Percentiles rank a stretch among this genome's conserved stretches.
Conservation (phyloP, 345 rosid genomes). For the Hibiscus trionum region DNA sequence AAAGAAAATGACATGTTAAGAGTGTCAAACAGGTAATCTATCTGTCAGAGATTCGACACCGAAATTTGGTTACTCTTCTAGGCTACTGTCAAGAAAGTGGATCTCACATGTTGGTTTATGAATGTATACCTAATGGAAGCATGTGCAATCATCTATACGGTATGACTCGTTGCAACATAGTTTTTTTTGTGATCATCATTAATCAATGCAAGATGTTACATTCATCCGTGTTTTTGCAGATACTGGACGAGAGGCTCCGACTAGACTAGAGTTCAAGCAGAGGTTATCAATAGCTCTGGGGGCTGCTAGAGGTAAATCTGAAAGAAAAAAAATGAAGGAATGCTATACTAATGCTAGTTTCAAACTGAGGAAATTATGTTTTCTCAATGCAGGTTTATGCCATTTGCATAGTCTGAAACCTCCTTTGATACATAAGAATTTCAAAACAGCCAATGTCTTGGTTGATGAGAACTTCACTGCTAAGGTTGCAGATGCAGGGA, state of each 20-base stretch:
- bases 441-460: slow-evolving; percentile 60
- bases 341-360: neutral
- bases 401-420: slow-evolving; percentile 52
- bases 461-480: slow-evolving; percentile 61
- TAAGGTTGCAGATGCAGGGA: slow-evolving; percentile 52
- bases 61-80: slow-evolving; percentile 49
- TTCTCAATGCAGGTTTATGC: slow-evolving; percentile 43
- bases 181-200: slow-evolving; percentile 1
- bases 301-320: slow-evolving; percentile 58
- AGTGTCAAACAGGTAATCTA: slow-evolving; percentile 33
- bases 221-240: slow-evolving; percentile 21
- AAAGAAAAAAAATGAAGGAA: neutral
- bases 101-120: slow-evolving; percentile 47
- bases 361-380: neutral
- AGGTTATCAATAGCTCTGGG: slow-evolving; percentile 56
- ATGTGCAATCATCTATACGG: slow-evolving; percentile 49
- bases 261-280: slow-evolving; percentile 52
- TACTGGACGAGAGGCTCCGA: slow-evolving; percentile 27
- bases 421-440: slow-evolving; percentile 57
- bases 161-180: slow-evolving; percentile 15
- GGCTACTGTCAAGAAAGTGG: slow-evolving; percentile 55
- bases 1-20: slow-evolving; percentile 6
- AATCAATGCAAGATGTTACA: slow-evolving; percentile 1
- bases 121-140: slow-evolving; percentile 60
- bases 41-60: slow-evolving; percentile 50